Base-by-base conservation (phyloP, 2,329 filamentous ascomycete species). In the Amesomyces nigricolor region DNA sequence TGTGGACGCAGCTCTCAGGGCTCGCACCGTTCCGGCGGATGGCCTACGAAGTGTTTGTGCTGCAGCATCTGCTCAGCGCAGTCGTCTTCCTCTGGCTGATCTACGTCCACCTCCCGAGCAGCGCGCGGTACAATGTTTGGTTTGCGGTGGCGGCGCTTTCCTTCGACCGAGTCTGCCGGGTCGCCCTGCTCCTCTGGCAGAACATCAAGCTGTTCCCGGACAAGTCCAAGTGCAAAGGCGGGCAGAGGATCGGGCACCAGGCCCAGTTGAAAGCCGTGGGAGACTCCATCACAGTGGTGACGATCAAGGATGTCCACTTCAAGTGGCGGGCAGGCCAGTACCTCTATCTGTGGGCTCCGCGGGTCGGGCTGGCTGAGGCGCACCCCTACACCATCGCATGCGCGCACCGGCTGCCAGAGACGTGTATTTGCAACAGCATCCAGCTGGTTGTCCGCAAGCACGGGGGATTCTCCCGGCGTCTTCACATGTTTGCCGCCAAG, bases 11-110 rank as follows among this genome's bases (percentile, higher is more conserved):
- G 17, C 66, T 87, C 32, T 80, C 80, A 6, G 83, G 83, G 2
- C 73, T 87, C 53, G 76, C 80, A 6, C 86, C 86, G 0, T 71
- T 89, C 35, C 78, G 86, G 5, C 76, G 81, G n/a, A 73, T 83
- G 71, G 76, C 77, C 6, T 89, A 89, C 66, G 86, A 89, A 70
- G 57, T 87, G 0, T 89, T 88, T 65, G 78, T 89, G 14, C 62
- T 82, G 3, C 86, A 89, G 67, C 86, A 89, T 65, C 71, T 88
- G 26, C 66, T 80, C 14, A 79, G 82, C 3, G 83, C 83, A 54
- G 74, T 79, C 30, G 65, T 85, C 22, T 79, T 89, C 63, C 70
- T 88, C 38, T 86, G 80, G 71, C 73, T 86, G 40, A 68, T 88
- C 9, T 82, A 85, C 62, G 70, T 78, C 38, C 86, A 89, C 65